phyloP scores from a whole-genome alignment of 371 early-diverging fungal genomes.

The Apophysomyces ossiformis region DNA sequence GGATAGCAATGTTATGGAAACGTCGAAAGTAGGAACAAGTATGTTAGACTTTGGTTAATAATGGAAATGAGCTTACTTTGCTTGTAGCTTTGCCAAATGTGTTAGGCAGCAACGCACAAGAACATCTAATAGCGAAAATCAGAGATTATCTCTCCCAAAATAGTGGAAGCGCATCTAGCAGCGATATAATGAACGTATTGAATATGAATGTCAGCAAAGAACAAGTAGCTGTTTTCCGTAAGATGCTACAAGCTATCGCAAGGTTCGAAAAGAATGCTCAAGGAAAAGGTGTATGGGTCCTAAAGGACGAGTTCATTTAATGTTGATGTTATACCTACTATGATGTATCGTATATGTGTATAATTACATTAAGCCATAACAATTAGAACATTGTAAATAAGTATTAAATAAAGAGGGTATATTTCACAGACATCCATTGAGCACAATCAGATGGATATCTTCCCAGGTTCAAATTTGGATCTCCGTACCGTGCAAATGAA shows the following conservation, averaged over 20 bases:
- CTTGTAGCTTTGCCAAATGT: constrained; percentile 16
- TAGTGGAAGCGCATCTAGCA: constrained; percentile 54
- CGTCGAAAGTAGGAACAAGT: neutral
- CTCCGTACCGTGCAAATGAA: too few relatives aligned
- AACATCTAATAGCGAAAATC: constrained; percentile 56
- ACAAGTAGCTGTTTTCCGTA: constrained; percentile 61
- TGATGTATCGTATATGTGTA: too few relatives aligned
- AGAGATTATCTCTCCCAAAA: constrained; percentile 54
- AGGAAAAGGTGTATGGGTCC: constrained; percentile 54
- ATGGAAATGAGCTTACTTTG: neutral
- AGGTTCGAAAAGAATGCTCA: constrained; percentile 44
- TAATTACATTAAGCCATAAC: too few relatives aligned
- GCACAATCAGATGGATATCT: too few relatives aligned
- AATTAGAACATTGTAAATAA: neutral
- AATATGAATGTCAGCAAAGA: constrained; percentile 49
- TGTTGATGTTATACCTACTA: neutral
- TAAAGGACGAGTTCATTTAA: constrained; percentile 56
- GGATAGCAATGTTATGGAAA: constrained; percentile 21
- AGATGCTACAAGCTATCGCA: constrained; percentile 72
- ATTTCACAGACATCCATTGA: too few relatives aligned
- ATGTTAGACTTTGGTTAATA: neutral
- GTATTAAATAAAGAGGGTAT: too few relatives aligned
- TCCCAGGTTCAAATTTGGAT: too few relatives aligned
- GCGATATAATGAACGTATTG: constrained; percentile 57
- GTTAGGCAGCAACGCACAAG: constrained; percentile 33